phyloP scores from a whole-genome alignment of 208 protist species.

The Acanthamoeba rhysodes region DNA sequence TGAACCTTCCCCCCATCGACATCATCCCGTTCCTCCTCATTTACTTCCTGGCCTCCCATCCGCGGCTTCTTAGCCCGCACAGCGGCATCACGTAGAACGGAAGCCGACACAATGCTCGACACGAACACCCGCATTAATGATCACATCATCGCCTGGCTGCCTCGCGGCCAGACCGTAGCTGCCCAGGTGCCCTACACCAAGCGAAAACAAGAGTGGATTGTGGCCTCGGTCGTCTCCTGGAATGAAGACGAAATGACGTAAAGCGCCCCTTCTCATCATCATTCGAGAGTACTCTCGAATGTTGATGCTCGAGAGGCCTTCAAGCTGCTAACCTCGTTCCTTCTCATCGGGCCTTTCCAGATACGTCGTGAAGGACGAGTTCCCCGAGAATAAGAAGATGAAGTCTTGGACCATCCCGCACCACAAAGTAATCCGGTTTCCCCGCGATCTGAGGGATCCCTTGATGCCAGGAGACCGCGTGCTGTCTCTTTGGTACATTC shows the following conservation, averaged over 20 bases:
- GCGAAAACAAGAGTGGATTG: slow-evolving; percentile 71
- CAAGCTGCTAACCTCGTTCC: background rate
- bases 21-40: background rate
- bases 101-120: background rate
- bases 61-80: background rate
- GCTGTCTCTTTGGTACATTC: slow-evolving; percentile 59
- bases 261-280: background rate
- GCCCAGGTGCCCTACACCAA: slow-evolving; percentile 73
- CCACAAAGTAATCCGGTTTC: slow-evolving; percentile 72
- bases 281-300: too few relatives aligned
- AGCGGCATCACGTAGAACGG: background rate
- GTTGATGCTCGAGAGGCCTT: too few relatives aligned
- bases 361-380: slow-evolving; percentile 71
- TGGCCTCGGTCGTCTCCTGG: slow-evolving; percentile 70
- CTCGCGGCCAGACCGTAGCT: slow-evolving; percentile 56
- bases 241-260: slow-evolving; percentile 65
- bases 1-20: background rate
- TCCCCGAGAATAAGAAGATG: slow-evolving; percentile 60
- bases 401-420: slow-evolving; percentile 72
- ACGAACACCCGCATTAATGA: background rate
- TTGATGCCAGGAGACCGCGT: slow-evolving; percentile 37
- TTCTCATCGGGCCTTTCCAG: background rate
- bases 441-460: slow-evolving; percentile 6
- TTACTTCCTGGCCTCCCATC: background rate
- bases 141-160: background rate